Percentiles rank a stretch among this genome's conserved stretches.
Evolutionary conservation across 108 stramenopile species (phyloP).

Genomic region (Fragilaria crotonensis): DNA sequence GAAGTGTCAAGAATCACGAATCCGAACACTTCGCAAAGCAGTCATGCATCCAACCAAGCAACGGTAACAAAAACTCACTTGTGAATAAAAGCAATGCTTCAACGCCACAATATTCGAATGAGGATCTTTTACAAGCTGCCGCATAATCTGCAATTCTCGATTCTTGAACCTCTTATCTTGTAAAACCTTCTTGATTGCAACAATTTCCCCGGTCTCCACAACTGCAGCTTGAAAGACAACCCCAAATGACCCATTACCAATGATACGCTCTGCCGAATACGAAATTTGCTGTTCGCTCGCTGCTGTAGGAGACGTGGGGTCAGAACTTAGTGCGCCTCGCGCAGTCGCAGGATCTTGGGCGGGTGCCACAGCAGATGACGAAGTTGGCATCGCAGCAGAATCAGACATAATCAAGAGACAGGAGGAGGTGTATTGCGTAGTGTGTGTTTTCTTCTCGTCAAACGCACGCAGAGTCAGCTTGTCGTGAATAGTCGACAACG

Average conservation of each 20-base stretch:
- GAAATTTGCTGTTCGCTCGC: constrained; percentile 84
- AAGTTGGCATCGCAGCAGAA: too few species aligned
- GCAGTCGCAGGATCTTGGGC: too few species aligned
- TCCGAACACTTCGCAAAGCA: not conserved
- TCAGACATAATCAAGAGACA: too few species aligned
- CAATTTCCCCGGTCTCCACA: constrained; percentile 91
- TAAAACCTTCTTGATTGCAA: constrained; percentile 95
- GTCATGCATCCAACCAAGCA: not conserved
- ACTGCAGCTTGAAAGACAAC: constrained; percentile 96
- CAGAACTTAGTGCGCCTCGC: too few species aligned
- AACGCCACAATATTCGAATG: constrained; percentile 94
- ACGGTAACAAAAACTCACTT: constrained; percentile 40
- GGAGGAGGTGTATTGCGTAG: too few species aligned
- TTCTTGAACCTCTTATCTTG: constrained; percentile 99
- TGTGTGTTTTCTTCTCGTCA: too few species aligned
- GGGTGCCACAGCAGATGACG: too few species aligned
- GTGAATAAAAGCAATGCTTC: constrained; percentile 96
- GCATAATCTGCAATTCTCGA: constrained; percentile 97
- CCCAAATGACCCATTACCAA: constrained; percentile 98
- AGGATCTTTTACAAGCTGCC: constrained; percentile 89
- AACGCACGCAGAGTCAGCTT: too few species aligned
- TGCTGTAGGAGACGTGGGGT: too few species aligned
- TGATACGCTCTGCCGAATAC: constrained; percentile 95
- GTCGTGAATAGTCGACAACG: too few species aligned
- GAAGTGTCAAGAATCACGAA: constrained; percentile 7